phyloP scores from a whole-genome alignment of 768 basidiomycete species.

The Phanerochaete sordida region DNA sequence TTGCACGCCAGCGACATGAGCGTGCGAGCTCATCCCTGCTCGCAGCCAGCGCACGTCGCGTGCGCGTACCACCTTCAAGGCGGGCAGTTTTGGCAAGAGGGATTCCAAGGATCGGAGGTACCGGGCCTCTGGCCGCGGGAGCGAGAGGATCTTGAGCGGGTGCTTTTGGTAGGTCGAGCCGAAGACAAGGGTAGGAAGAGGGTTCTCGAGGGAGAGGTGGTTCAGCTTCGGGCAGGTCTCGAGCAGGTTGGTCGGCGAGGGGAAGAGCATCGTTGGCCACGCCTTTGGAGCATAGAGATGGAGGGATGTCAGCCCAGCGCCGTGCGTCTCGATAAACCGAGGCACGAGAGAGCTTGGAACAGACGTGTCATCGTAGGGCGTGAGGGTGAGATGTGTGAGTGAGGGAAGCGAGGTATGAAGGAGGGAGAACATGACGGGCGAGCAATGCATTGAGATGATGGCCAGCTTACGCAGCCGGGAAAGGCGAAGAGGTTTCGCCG shows the following conservation, averaged over 20 bases:
- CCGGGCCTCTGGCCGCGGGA: slow-evolving; percentile 66
- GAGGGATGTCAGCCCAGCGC: slow-evolving; percentile 53
- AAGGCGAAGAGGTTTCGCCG: slow-evolving; percentile 44
- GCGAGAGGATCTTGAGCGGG: slow-evolving; percentile 61
- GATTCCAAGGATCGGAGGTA: slow-evolving; percentile 56
- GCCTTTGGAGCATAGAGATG: slow-evolving; percentile 67
- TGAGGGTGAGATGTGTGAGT: slow-evolving; percentile 61
- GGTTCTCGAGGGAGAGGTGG: slow-evolving; percentile 72
- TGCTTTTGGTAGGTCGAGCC: slow-evolving; percentile 22
- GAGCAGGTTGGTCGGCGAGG: slow-evolving; percentile 22
- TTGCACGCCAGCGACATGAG: slow-evolving; percentile 73
- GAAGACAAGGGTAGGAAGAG: slow-evolving; percentile 51
- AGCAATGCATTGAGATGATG: slow-evolving; percentile 63
- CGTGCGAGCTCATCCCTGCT: slow-evolving; percentile 58
- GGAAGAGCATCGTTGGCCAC: slow-evolving; percentile 26
- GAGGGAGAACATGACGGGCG: slow-evolving; percentile 58
- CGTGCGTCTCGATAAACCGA: slow-evolving; percentile 58
- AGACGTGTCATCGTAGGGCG: slow-evolving; percentile 69
- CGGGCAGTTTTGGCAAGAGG: slow-evolving; percentile 53
- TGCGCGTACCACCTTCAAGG: slow-evolving; percentile 52
- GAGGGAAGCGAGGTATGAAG: slow-evolving; percentile 58
- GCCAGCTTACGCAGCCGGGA: slow-evolving; percentile 55
- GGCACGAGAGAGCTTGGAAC: slow-evolving; percentile 56
- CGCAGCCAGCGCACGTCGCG: slow-evolving; percentile 74
- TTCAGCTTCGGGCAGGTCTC: slow-evolving; percentile 34